Evolutionary conservation across 768 basidiomycete genomes (phyloP).

Genomic region (Guyanaporus albipodus): DNA sequence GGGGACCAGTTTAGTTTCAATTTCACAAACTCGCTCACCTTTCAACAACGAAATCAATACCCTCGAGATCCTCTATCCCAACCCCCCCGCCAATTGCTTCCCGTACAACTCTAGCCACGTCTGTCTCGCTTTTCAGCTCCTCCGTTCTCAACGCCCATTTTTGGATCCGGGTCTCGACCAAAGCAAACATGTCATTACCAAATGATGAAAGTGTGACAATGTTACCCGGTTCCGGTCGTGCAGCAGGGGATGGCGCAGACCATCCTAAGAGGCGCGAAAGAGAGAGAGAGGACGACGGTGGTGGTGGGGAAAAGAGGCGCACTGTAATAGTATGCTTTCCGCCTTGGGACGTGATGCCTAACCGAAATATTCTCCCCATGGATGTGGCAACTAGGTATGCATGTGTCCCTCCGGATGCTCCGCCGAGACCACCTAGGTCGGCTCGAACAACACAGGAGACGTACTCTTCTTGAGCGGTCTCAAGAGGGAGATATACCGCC

Average conservation of each 20-base stretch:
- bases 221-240: constrained; percentile 51
- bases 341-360: constrained; percentile 61
- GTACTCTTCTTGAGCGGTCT: constrained; percentile 47
- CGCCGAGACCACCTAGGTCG: constrained; percentile 44
- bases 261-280: constrained; percentile 41
- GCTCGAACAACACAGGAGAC: constrained; percentile 65
- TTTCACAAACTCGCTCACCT: constrained; percentile 37
- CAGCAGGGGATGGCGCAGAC: constrained; percentile 36
- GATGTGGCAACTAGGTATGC: constrained; percentile 65
- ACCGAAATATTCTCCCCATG: constrained; percentile 58
- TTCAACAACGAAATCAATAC: constrained; percentile 65
- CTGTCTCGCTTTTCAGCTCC: constrained; percentile 53
- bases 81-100: constrained; percentile 45
- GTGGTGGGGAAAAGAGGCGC: constrained; percentile 55
- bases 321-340: constrained; percentile 61
- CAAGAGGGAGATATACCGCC: constrained; percentile 43
- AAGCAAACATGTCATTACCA: constrained; percentile 60
- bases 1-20: not conserved
- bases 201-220: constrained; percentile 57
- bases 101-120: constrained; percentile 48
- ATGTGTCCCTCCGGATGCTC: constrained; percentile 6
- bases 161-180: constrained; percentile 65
- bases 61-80: constrained; percentile 61
- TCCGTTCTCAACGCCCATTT: constrained; percentile 58
- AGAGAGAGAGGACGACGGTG: constrained; percentile 40